These are phyloP conservation scores for button mushroom (Agaricus bisporus) DNA, from an alignment of 768 basidiomycete genomes.

Conservation along the genomic window DNA sequence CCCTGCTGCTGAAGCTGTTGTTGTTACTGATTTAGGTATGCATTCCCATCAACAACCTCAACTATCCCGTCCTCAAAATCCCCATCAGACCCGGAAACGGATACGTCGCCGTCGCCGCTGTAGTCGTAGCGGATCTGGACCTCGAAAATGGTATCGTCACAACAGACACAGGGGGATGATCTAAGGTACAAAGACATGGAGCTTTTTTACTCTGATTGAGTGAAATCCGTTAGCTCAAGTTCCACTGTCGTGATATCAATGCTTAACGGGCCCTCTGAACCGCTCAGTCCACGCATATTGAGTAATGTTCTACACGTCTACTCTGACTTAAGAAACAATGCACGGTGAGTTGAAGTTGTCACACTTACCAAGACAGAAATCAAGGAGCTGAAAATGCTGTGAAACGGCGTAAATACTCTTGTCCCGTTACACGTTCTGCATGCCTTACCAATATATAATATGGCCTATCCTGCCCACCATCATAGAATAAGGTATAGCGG, in stretches of 20 bases:
- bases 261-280: too few species aligned
- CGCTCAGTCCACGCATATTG: background rate
- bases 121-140: background rate
- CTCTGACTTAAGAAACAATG: background rate
- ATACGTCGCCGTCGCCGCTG: conserved; percentile 28
- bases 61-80: conserved; percentile 10
- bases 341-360: background rate
- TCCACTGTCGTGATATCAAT: too few species aligned
- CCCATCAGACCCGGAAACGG: conserved; percentile 52
- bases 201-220: too few species aligned
- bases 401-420: background rate
- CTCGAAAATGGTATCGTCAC: conserved; percentile 28
- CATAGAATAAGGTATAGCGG: background rate
- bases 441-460: background rate
- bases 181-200: too few species aligned
- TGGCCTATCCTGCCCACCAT: background rate
- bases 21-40: background rate
- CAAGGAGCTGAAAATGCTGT: background rate
- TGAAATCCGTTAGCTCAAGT: too few species aligned
- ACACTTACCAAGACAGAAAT: background rate
- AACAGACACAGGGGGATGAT: conserved; percentile 36
- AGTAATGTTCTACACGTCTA: conserved; percentile 1
- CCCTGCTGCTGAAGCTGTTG: too few species aligned
- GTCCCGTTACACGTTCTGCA: too few species aligned
- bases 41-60: background rate